These are phyloP conservation scores for Fraxinus baroniana DNA, from an alignment of 305 asterid genomes.

Conservation along the genomic window DNA sequence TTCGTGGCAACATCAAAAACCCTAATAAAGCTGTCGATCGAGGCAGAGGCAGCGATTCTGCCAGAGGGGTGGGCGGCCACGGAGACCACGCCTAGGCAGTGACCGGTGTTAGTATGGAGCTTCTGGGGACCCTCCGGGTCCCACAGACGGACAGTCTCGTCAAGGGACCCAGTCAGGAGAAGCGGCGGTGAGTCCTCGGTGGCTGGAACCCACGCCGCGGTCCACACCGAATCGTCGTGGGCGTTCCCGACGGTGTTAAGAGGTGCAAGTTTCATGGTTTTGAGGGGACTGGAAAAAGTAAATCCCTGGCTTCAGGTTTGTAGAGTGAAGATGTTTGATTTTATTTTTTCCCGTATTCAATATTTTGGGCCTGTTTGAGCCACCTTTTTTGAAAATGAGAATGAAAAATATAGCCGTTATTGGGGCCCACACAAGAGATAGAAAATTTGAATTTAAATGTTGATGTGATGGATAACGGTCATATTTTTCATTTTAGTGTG, in stretches of 20 bases:
- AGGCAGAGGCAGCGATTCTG: slow-evolving; percentile 82
- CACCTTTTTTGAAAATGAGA: no score
- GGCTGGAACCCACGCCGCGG: slow-evolving; percentile 75
- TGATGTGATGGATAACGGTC: no score
- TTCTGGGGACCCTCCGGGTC: slow-evolving; percentile 47
- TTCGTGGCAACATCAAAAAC: slow-evolving; percentile 82
- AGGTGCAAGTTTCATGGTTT: slow-evolving; percentile 75
- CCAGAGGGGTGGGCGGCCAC: slow-evolving; percentile 92
- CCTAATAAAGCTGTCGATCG: slow-evolving; percentile 83
- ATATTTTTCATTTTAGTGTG: no score
- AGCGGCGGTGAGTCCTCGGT: slow-evolving; percentile 50
- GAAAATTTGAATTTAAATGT: no score
- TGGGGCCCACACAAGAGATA: no score
- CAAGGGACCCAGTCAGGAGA: slow-evolving; percentile 87
- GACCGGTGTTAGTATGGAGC: slow-evolving; percentile 65
- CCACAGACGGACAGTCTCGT: slow-evolving; percentile 83
- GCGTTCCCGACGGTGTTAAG: slow-evolving; percentile 62
- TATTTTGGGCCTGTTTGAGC: no score
- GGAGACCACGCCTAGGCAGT: slow-evolving; percentile 83
- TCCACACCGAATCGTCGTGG: slow-evolving; percentile 89
- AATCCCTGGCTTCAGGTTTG: slow-evolving; percentile 37
- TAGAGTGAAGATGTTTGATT: neutral
- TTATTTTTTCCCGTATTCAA: no score
- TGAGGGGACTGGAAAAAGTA: neutral
- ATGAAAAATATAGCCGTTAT: no score